Percentiles rank a stretch among this genome's conserved stretches.
phyloP scores from a whole-genome alignment of 768 basidiomycete genomes.

The Panaeolus cyanescens region DNA sequence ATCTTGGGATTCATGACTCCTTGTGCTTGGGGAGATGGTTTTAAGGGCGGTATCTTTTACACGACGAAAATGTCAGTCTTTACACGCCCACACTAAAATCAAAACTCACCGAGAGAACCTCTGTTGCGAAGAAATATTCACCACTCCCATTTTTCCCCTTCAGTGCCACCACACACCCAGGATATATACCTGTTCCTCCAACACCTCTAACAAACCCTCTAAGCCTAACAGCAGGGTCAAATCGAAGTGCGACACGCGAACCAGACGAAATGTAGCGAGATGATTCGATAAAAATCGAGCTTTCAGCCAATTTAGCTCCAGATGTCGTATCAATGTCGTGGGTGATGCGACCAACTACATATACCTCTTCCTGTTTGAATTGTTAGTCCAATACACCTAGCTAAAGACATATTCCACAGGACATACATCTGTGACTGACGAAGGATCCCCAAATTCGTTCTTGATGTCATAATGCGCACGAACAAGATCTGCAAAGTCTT shows the following conservation, averaged over 20 bases:
- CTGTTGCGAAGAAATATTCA: slow-evolving; percentile 80
- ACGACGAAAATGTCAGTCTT: not conserved
- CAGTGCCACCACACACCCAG: slow-evolving; percentile 84
- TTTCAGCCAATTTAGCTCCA: slow-evolving; percentile 69
- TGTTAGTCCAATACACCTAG: too few species aligned
- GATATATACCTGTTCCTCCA: slow-evolving; percentile 76
- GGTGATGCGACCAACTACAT: slow-evolving; percentile 73
- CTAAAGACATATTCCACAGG: too few species aligned
- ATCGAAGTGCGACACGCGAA: slow-evolving; percentile 69
- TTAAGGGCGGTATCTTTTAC: slow-evolving; percentile 65
- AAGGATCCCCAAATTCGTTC: slow-evolving; percentile 75
- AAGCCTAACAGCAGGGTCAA: slow-evolving; percentile 66
- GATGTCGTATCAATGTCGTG: slow-evolving; percentile 65
- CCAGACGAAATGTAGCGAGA: slow-evolving; percentile 75
- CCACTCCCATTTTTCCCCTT: slow-evolving; percentile 92
- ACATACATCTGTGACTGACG: slow-evolving; percentile 44
- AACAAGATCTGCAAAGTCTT: slow-evolving; percentile 79
- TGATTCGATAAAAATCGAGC: slow-evolving; percentile 77
- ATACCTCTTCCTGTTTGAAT: slow-evolving; percentile 55
- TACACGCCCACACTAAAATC: not conserved
- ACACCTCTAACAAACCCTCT: slow-evolving; percentile 63
- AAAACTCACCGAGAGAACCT: slow-evolving; percentile 73
- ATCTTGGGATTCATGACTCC: slow-evolving; percentile 28
- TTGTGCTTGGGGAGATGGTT: slow-evolving; percentile 35
- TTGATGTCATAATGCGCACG: slow-evolving; percentile 66